Base-by-base conservation (phyloP, 371 early-diverging fungal species). In the Mucor lusitanicus region DNA sequence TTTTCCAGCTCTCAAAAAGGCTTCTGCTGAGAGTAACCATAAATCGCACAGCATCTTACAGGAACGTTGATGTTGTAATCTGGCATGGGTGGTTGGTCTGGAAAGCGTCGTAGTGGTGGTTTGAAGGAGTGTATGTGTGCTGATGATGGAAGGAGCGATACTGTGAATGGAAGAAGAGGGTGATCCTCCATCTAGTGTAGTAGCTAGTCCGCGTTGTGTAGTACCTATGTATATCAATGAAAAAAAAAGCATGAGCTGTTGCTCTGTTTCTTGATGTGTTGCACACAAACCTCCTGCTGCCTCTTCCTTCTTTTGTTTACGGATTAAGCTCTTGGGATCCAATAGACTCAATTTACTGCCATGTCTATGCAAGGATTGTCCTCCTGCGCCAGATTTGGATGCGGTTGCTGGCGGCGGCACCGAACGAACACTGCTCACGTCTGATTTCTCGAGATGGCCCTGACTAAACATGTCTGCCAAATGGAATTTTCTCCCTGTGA, bases 1-100 rank as follows among this genome's bases (percentile, higher is more conserved):
- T 30, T 82, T 82, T 19, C 81, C 84, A 25, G 86, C 69, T 15
- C 77, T 67, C 28, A 87, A 73, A 67, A 87, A 91, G 0, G 77
- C 78, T 3, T 82, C 73, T 0, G 91, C 90, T 2, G 91, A 87
- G 15, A 85, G 57, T 21, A 91, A 77, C 92, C 92, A 82, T 23
- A 82, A 63, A 56, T 77, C 62, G 53, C 74, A 76, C 25, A 82
- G 59, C 33, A 78, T 59, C 5, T 68, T 69, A 12, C 64, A 69
- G 6, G 74, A 76, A 23, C 75, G 69, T 54, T 68, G 68, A 53
- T 69, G 75, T 32, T 75, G 71, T 35, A 75, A 33, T 19, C 71
- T 65, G 12, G 61, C 64, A 30, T 72, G 75, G 3, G 68, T 67
- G 0, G 78, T 77, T 0, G 72, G 72, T 4, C 66, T 54, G 9